These are phyloP conservation scores for Thelonectria discophora DNA, from an alignment of 2,329 filamentous ascomycete genomes.

Conservation along the genomic window DNA sequence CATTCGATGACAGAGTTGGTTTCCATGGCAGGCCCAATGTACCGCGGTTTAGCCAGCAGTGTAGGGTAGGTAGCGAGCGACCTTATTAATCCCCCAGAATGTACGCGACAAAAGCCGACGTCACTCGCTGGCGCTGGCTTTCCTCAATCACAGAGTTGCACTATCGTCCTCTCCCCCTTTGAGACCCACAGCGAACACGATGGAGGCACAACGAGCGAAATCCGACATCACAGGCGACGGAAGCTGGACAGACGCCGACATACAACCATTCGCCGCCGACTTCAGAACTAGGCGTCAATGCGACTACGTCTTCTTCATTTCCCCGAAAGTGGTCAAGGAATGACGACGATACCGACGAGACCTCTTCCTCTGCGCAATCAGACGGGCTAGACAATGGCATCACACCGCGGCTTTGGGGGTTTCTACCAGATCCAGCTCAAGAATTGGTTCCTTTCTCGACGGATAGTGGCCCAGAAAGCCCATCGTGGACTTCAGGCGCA, in stretches of 20 bases:
- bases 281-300: neutral
- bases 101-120: slow-evolving; percentile 7
- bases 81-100: slow-evolving; percentile 1
- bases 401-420: slow-evolving; percentile 9
- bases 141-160: slow-evolving; percentile 13
- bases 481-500: slow-evolving; percentile 9
- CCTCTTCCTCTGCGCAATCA: slow-evolving; percentile 9
- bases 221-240: slow-evolving; percentile 7
- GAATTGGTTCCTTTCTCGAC: slow-evolving; percentile 9
- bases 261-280: slow-evolving; percentile 10
- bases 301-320: slow-evolving; percentile 2
- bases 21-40: no score
- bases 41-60: no score
- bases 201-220: slow-evolving; percentile 4
- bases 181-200: slow-evolving; percentile 1
- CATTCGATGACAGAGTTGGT: no score
- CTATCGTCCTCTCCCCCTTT: slow-evolving; percentile 12
- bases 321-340: slow-evolving; percentile 10
- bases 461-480: neutral
- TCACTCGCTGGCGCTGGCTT: slow-evolving; percentile 16
- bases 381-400: slow-evolving; percentile 6
- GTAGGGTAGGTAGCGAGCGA: no score
- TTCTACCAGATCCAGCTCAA: slow-evolving; percentile 1
- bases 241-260: slow-evolving; percentile 2
- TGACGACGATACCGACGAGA: slow-evolving; percentile 1